A percentile compares a stretch with the other conserved stretches of the same genome.
These are phyloP conservation scores for Cynanchum wilfordii DNA, from an alignment of 257 asterid genomes.

Conservation along the genomic window DNA sequence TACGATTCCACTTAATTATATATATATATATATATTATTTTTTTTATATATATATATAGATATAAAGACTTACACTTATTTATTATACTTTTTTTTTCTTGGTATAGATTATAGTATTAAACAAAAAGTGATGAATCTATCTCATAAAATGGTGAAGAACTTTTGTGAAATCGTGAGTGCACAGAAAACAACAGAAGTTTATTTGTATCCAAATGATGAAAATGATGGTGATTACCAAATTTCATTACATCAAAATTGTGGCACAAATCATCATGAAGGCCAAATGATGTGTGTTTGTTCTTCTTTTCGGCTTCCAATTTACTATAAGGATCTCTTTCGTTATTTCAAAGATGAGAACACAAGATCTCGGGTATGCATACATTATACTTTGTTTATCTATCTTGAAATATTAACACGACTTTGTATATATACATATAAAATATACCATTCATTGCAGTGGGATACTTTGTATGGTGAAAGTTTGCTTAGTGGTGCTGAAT, in stretches of 20 bases:
- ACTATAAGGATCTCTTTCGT: conserved; percentile 28
- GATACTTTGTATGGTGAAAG: conserved; percentile 48
- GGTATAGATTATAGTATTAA: conserved; percentile 33
- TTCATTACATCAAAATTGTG: conserved; percentile 32
- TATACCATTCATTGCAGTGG: too few species aligned
- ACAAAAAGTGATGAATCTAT: conserved; percentile 46
- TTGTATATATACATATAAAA: too few species aligned
- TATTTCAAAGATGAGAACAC: too few species aligned
- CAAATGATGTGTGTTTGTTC: conserved; percentile 47
- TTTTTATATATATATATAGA: too few species aligned
- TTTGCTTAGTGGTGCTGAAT: conserved; percentile 19
- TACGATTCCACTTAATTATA: too few species aligned
- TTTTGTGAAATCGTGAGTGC: conserved; percentile 47
- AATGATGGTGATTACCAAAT: conserved; percentile 43
- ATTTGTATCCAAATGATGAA: conserved; percentile 30
- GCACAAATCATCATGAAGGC: conserved; percentile 36
- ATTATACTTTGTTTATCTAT: too few species aligned
- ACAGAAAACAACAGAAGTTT: conserved; percentile 33
- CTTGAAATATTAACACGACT: too few species aligned
- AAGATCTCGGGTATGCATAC: too few species aligned
- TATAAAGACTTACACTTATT: too few species aligned
- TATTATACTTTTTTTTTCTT: conserved; percentile 5
- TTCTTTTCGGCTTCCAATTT: conserved; percentile 58
- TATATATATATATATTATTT: too few species aligned
- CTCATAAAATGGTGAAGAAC: conserved; percentile 58